These are phyloP conservation scores for Trametes pubescens DNA, from an alignment of 1,284 basidiomycete species.

Conservation along the genomic window DNA sequence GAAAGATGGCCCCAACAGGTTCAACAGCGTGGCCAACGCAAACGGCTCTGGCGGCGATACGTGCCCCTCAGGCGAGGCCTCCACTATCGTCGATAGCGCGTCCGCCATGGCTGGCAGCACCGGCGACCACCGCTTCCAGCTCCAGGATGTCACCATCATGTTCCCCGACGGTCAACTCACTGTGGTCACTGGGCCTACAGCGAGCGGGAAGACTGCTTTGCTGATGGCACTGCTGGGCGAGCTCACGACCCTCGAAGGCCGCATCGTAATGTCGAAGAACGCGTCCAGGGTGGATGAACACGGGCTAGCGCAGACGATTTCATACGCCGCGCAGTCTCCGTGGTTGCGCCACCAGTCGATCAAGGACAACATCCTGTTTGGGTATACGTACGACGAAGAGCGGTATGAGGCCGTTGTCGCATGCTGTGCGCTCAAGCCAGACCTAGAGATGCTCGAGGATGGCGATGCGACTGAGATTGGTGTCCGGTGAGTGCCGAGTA, in stretches of 20 bases:
- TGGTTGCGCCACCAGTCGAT: slow-evolving; percentile 81
- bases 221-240: slow-evolving; percentile 76
- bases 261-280: slow-evolving; percentile 71
- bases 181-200: slow-evolving; percentile 77
- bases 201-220: slow-evolving; percentile 82
- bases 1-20: slow-evolving; percentile 34
- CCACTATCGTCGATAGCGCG: slow-evolving; percentile 34
- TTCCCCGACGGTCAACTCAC: slow-evolving; percentile 78
- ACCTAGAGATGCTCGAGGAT: slow-evolving; percentile 60
- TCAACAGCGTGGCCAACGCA: slow-evolving; percentile 4
- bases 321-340: slow-evolving; percentile 86
- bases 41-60: neutral
- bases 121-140: slow-evolving; percentile 62
- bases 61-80: slow-evolving; percentile 34
- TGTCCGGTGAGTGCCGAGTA: slow-evolving; percentile 41
- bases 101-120: slow-evolving; percentile 31
- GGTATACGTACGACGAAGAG: slow-evolving; percentile 68
- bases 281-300: slow-evolving; percentile 63
- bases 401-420: slow-evolving; percentile 73
- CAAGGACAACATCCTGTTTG: slow-evolving; percentile 79
- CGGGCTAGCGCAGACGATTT: slow-evolving; percentile 77
- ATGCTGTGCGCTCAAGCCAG: slow-evolving; percentile 76
- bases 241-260: slow-evolving; percentile 61
- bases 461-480: slow-evolving; percentile 48
- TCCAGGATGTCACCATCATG: slow-evolving; percentile 67